phyloP scores from a whole-genome alignment of 805 yeast genomes.

The Yarrowia hollandica region DNA sequence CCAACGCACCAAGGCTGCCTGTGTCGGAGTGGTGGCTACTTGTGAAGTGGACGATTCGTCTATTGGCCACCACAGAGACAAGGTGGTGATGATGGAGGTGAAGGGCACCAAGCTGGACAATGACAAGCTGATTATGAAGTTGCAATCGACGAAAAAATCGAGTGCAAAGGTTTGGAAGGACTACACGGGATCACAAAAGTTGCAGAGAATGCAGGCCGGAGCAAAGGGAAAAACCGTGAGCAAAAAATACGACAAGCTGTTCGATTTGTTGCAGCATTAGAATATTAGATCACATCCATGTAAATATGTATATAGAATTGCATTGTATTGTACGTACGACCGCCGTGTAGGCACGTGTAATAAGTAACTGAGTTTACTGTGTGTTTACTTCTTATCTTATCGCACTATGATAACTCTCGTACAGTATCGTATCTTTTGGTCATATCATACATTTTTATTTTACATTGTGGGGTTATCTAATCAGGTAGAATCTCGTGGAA shows the following conservation, averaged over 20 bases:
- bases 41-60: constrained; percentile 20
- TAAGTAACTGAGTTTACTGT: too few species aligned
- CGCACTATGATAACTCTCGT: too few species aligned
- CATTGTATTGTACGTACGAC: background rate
- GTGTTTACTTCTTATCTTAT: background rate
- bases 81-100: constrained; percentile 27
- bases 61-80: background rate
- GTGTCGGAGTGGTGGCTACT: constrained; percentile 51
- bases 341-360: too few species aligned
- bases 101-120: constrained; percentile 12
- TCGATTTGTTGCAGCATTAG: background rate
- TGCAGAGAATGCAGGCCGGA: constrained; percentile 18
- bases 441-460: background rate
- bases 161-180: constrained; percentile 1
- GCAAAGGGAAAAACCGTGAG: background rate
- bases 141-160: constrained; percentile 4
- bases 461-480: constrained; percentile 10
- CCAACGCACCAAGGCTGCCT: constrained; percentile 40
- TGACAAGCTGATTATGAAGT: constrained; percentile 6
- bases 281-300: background rate
- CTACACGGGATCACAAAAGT: constrained; percentile 20
- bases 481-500: background rate
- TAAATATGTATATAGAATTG: constrained; percentile 19
- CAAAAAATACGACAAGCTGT: constrained; percentile 15
- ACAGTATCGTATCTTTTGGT: too few species aligned